These are phyloP conservation scores for Pseudoturritis turrita DNA, from an alignment of 345 rosid genomes.

Conservation along the genomic window DNA sequence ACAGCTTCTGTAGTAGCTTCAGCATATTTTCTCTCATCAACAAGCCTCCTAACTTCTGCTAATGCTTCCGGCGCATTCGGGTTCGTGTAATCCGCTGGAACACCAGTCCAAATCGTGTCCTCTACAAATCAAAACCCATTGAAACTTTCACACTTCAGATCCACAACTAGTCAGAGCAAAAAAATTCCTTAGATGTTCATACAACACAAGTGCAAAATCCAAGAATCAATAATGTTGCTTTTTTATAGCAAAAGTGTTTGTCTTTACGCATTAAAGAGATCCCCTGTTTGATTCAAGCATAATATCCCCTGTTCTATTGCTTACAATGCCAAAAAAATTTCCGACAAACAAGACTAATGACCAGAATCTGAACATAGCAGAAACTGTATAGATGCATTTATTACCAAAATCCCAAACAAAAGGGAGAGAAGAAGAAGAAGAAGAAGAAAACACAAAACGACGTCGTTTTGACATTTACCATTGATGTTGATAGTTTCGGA, in stretches of 20 bases:
- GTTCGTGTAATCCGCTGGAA: conserved; percentile 61
- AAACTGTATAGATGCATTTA: conserved; percentile 2
- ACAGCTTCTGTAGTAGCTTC: conserved; percentile 71
- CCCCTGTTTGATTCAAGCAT: neutral
- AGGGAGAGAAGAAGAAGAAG: neutral
- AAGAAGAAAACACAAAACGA: neutral
- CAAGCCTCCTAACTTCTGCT: conserved; percentile 64
- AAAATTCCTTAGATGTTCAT: neutral
- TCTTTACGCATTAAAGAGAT: neutral
- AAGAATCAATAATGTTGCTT: neutral
- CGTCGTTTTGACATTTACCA: conserved; percentile 38
- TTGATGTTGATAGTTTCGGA: conserved; percentile 73
- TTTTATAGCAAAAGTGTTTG: neutral
- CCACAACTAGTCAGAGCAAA: neutral
- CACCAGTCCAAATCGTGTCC: conserved; percentile 91
- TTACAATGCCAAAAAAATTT: neutral
- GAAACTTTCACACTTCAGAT: neutral
- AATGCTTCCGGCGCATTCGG: conserved; percentile 59
- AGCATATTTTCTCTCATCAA: conserved; percentile 49
- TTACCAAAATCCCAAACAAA: conserved; percentile 7
- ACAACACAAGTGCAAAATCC: neutral
- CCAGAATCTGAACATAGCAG: conserved; percentile 4
- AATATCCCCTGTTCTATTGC: neutral
- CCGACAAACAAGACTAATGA: neutral
- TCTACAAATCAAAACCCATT: conserved; percentile 37